These are phyloP conservation scores for Pneumocystis carinii DNA, from an alignment of 1,139 yeast genomes.

Conservation along the genomic window DNA sequence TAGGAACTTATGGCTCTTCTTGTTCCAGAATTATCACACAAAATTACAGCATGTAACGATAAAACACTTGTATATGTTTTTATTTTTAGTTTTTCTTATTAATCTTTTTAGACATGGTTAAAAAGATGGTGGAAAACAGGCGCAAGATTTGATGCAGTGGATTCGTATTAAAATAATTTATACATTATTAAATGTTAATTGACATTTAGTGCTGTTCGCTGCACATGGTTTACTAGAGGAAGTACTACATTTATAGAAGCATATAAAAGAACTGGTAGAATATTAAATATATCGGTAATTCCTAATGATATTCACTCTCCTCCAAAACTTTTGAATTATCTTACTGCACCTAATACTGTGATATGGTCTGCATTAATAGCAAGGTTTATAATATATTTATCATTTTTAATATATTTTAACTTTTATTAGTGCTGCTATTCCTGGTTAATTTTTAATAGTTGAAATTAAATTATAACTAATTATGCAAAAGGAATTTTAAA, in stretches of 20 bases:
- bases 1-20: constrained; percentile 40
- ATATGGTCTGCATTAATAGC: constrained; percentile 69
- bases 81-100: background rate
- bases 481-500: constrained; percentile 64
- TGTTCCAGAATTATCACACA: constrained; percentile 47
- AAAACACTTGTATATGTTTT: constrained; percentile 13
- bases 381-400: constrained; percentile 33
- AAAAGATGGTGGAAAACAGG: constrained; percentile 57
- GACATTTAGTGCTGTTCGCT: constrained; percentile 35
- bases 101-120: constrained; percentile 39
- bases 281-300: constrained; percentile 58
- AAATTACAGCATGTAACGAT: constrained; percentile 60
- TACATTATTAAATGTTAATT: background rate
- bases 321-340: constrained; percentile 58
- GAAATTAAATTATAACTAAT: constrained; percentile 20
- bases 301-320: constrained; percentile 78
- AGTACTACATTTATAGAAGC: constrained; percentile 61
- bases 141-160: constrained; percentile 59
- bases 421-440: background rate
- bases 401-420: background rate
- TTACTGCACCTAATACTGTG: constrained; percentile 69
- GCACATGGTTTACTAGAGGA: constrained; percentile 57
- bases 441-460: background rate
- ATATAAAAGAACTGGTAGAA: constrained; percentile 50
- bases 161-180: constrained; percentile 30